Percentiles rank a stretch among this genome's conserved stretches.
Conservation (phyloP, 2,329 filamentous ascomycete species). For the Curvularia lunata region DNA sequence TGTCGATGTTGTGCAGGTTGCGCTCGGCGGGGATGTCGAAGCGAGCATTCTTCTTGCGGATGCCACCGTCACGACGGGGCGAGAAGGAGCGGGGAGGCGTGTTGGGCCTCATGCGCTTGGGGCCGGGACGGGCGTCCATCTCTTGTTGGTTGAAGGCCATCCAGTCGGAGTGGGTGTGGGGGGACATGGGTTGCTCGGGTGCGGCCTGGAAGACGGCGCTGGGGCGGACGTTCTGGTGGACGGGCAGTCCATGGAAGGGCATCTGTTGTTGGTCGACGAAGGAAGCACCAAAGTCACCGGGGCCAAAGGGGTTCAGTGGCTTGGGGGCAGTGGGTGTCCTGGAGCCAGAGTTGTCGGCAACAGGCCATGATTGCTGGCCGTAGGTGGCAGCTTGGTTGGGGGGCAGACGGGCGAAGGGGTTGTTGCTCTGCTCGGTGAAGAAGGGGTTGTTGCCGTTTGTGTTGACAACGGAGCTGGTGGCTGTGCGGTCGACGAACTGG, state of each 20-base stretch:
- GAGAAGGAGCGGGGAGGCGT: slow-evolving; percentile 77
- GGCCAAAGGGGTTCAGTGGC: slow-evolving; percentile 69
- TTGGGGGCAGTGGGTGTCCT: slow-evolving; percentile 77
- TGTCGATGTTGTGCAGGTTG: slow-evolving; percentile 93
- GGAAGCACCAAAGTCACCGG: slow-evolving; percentile 57
- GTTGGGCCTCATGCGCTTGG: slow-evolving; percentile 66
- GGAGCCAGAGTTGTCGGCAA: slow-evolving; percentile 68
- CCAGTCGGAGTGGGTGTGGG: slow-evolving; percentile 67
- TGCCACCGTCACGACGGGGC: slow-evolving; percentile 80
- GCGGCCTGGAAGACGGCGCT: slow-evolving; percentile 57
- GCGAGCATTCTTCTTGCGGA: slow-evolving; percentile 98
- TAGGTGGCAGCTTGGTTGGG: slow-evolving; percentile 56
- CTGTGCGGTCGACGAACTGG: slow-evolving; percentile 48
- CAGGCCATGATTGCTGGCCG: slow-evolving; percentile 65
- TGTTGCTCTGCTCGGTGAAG: slow-evolving; percentile 57
- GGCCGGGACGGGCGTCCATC: slow-evolving; percentile 56
- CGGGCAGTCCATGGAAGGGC: slow-evolving; percentile 47
- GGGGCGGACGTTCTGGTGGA: slow-evolving; percentile 52
- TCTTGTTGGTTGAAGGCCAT: slow-evolving; percentile 59
- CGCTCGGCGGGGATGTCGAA: slow-evolving; percentile 96
- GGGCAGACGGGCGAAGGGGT: slow-evolving; percentile 70
- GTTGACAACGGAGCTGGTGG: slow-evolving; percentile 48
- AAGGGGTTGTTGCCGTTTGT: slow-evolving; percentile 56
- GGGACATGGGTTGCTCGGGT: slow-evolving; percentile 62
- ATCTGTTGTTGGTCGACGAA: slow-evolving; percentile 53